phyloP scores from a whole-genome alignment of 179 eudicot species.

The Beta corolliflora region DNA sequence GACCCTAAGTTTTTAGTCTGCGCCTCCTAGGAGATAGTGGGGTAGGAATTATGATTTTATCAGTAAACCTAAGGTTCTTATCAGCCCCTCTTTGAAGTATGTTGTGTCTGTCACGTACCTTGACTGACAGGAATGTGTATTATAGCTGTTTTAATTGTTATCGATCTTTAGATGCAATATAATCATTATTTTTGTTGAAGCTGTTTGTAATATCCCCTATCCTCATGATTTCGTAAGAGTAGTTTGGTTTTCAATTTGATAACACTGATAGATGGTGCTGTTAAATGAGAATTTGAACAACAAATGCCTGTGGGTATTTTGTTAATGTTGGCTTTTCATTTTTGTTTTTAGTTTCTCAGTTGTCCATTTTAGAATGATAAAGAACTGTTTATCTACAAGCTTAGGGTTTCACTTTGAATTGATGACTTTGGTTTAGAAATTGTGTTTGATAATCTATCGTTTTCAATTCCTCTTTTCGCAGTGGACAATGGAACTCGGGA shows the following conservation, averaged over 20 bases:
- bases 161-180: background rate
- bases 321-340: background rate
- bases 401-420: background rate
- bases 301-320: background rate
- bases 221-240: background rate
- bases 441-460: constrained; percentile 4
- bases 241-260: background rate
- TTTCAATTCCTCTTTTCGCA: constrained; percentile 28
- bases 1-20: background rate
- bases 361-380: background rate
- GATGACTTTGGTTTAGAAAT: background rate
- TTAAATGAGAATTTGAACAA: background rate
- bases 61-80: too few relatives aligned
- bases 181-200: too few relatives aligned
- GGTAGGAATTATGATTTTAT: too few relatives aligned
- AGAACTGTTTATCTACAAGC: constrained; percentile 9
- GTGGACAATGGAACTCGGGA: constrained; percentile 98
- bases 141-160: background rate
- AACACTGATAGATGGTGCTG: background rate
- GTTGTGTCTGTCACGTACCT: background rate
- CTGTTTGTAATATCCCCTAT: too few relatives aligned
- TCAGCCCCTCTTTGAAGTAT: background rate
- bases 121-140: background rate
- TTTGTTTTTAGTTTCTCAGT: background rate
- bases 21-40: background rate